Percentiles rank a stretch among this genome's conserved stretches.
These are phyloP conservation scores for Fraxinus angustifolia DNA, from an alignment of 305 asterid genomes.

Conservation along the genomic window DNA sequence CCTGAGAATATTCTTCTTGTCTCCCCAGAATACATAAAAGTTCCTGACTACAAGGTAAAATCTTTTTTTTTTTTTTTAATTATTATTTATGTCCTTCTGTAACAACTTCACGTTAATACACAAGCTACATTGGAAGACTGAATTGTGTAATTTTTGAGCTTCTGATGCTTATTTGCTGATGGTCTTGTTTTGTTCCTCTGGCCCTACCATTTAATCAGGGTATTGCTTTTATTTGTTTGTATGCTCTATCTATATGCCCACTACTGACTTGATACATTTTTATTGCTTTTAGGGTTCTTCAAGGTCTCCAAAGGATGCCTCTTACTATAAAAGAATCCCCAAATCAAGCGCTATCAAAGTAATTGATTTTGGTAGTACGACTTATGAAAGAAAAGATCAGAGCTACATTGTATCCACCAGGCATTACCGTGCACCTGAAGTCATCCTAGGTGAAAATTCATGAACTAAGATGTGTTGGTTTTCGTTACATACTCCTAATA, in stretches of 20 bases:
- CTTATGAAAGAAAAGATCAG: constrained; percentile 45
- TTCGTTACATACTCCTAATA: background rate
- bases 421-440: constrained; percentile 55
- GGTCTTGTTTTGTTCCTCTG: background rate
- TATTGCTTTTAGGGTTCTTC: constrained; percentile 33
- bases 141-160: background rate
- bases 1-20: constrained; percentile 54
- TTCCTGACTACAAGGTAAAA: constrained; percentile 46
- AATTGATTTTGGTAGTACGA: constrained; percentile 52
- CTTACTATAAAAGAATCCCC: constrained; percentile 38
- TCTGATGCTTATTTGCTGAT: background rate
- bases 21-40: constrained; percentile 42
- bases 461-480: background rate
- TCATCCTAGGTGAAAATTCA: constrained; percentile 37
- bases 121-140: background rate
- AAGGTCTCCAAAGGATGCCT: constrained; percentile 34
- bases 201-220: background rate
- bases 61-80: background rate
- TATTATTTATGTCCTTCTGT: background rate
- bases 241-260: background rate
- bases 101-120: background rate
- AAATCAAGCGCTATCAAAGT: constrained; percentile 52
- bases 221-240: background rate
- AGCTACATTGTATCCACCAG: constrained; percentile 51
- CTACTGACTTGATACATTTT: background rate